Conservation (phyloP, 345 rosid species). For the Pugionium dolabratum region DNA sequence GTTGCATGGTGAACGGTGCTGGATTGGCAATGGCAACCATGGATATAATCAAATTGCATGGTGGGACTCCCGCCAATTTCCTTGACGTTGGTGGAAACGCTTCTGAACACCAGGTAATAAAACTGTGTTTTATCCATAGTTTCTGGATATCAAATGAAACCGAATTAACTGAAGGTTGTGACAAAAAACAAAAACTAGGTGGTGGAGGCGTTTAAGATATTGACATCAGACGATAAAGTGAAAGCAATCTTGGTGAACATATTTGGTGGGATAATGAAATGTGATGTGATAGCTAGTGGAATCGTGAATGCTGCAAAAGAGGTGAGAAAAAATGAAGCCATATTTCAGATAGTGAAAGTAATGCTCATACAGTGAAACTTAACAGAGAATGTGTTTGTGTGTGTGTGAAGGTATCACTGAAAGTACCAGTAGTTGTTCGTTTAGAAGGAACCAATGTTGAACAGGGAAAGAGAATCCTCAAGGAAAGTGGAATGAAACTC, state of each 20-base stretch:
- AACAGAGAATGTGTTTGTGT: too few relatives aligned
- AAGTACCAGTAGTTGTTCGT: conserved; percentile 92
- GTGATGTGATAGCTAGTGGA: conserved; percentile 98
- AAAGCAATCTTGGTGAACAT: conserved; percentile 98
- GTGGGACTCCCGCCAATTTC: conserved; percentile 99
- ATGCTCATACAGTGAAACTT: too few relatives aligned
- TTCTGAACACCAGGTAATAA: conserved; percentile 81
- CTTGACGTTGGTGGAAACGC: conserved; percentile 99
- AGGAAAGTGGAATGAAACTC: conserved; percentile 93
- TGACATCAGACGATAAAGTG: conserved; percentile 97
- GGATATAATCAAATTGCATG: conserved; percentile 98
- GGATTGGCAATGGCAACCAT: conserved; percentile 99
- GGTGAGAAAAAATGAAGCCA: conserved; percentile 43
- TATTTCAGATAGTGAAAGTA: too few relatives aligned
- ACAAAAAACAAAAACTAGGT: conserved; percentile 45
- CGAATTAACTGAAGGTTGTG: neutral
- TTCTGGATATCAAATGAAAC: conserved; percentile 4
- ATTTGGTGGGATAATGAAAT: conserved; percentile 98
- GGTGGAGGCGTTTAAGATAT: conserved; percentile 95
- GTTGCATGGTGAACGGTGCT: conserved; percentile 99
- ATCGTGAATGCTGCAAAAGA: conserved; percentile 97
- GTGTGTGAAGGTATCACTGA: conserved; percentile 62
- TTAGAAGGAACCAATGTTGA: conserved; percentile 74
- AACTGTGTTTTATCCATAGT: neutral
- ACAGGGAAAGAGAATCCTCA: conserved; percentile 91